Evolutionary conservation across 805 yeast species (phyloP), one percentile per base, ranked within the genome.

Genomic region (Hagleromyces aurorensis): DNA sequence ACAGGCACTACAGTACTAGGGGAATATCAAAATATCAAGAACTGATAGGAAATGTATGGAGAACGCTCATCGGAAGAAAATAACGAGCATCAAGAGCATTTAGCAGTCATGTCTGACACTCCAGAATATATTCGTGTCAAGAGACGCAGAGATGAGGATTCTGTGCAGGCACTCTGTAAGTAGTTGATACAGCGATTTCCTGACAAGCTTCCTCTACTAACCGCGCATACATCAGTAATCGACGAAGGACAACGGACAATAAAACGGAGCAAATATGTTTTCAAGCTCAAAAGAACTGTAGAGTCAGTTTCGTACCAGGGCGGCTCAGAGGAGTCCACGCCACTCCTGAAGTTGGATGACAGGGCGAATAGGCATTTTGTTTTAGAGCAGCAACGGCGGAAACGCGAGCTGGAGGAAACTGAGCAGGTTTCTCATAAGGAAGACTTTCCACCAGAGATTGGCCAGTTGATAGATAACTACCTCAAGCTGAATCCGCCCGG

Each of bases 71-170:
- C n/a, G n/a, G n/a, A n/a, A n/a, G n/a, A n/a, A n/a, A n/a, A n/a
- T n/a, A n/a, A n/a, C n/a, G n/a, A n/a, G n/a, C n/a, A n/a, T n/a
- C n/a, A n/a, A n/a, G n/a, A n/a, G n/a, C n/a, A n/a, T n/a, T n/a
- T n/a, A n/a, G n/a, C n/a, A n/a, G n/a, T n/a, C 19, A 37, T 39
- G 38, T 23, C 17, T 11, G 34, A 38, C 16, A 37, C 46, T 8
- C 94, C 94, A 1, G 70, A 69, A 30, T 65, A 80, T 15, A 75
- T 89, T 23, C 69, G 96, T 36, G 81, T 89, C 51, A 89, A 91
- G 57, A 69, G 97, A 35, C 79, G 80, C 48, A 67, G 96, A 36
- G 77, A 74, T 30, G 91, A 85, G 46, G 96, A 84, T 43, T 94
- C 96, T 3, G 64, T 89, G 14, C 85, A 82, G 43, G 94, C 96